Conservation (phyloP, 805 yeast genomes). For the Wickerhamiella cacticola region DNA sequence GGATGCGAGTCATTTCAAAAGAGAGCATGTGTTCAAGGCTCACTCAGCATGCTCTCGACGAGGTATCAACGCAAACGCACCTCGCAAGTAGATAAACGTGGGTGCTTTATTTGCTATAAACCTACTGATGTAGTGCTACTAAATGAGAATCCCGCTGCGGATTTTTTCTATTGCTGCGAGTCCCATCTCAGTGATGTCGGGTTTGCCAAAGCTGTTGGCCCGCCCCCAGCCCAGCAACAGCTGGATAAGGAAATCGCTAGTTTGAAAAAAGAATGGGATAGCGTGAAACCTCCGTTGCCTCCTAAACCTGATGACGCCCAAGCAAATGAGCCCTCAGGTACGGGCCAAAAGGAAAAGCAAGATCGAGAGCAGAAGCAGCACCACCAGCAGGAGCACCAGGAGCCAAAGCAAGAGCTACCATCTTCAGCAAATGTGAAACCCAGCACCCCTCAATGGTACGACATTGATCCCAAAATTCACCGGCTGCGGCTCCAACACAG, state of each 20-base stretch:
- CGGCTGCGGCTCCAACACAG: constrained; percentile 8
- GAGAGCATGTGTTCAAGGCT: background rate
- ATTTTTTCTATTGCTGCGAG: constrained; percentile 43
- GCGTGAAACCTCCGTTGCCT: background rate
- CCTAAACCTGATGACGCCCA: constrained; percentile 15
- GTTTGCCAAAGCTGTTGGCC: constrained; percentile 34
- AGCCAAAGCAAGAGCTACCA: background rate
- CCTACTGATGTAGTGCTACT: constrained; percentile 41
- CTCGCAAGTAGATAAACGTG: constrained; percentile 34
- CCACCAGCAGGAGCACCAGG: background rate
- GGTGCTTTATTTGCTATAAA: constrained; percentile 44
- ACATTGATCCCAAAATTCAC: constrained; percentile 3
- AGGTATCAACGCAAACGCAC: constrained; percentile 37
- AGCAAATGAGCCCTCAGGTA: background rate
- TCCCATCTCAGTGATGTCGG: constrained; percentile 38
- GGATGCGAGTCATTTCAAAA: too few relatives aligned
- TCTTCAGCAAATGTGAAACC: background rate
- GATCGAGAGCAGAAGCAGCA: background rate
- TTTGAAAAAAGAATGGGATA: constrained; percentile 27
- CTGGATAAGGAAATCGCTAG: constrained; percentile 26
- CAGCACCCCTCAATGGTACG: constrained; percentile 7
- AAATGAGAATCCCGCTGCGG: constrained; percentile 34
- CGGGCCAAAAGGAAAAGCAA: background rate
- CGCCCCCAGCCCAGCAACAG: constrained; percentile 11
- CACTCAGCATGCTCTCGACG: constrained; percentile 30